phyloP scores from a whole-genome alignment of 331 rosid genomes.

The Malus hybrid region DNA sequence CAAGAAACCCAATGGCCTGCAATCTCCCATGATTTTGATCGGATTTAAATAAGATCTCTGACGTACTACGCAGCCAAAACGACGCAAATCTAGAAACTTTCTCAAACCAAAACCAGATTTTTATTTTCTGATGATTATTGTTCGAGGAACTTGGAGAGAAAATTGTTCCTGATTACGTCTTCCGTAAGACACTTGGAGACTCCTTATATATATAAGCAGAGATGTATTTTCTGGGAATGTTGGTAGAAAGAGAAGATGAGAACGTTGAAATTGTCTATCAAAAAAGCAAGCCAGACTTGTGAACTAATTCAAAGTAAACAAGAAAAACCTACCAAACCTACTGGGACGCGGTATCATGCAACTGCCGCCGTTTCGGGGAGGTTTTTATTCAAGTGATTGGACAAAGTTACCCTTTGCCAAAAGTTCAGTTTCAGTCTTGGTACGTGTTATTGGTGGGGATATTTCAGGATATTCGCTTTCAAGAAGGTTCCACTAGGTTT shows the following conservation, averaged over 20 bases:
- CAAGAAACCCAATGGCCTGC: conserved; percentile 81
- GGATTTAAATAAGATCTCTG: background rate
- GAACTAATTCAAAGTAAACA: background rate
- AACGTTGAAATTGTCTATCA: background rate
- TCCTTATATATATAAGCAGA: background rate
- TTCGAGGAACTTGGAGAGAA: background rate
- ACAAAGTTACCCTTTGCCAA: background rate
- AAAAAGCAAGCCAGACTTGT: background rate
- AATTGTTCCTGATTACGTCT: background rate
- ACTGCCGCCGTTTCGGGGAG: background rate
- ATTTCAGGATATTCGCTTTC: background rate
- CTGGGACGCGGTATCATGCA: background rate
- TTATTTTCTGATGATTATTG: background rate
- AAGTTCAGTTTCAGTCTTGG: background rate
- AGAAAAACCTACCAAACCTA: too few species aligned
- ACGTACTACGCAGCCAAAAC: background rate
- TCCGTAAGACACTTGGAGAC: background rate
- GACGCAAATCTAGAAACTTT: background rate
- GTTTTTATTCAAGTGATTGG: background rate
- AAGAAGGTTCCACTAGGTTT: background rate
- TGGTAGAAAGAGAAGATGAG: background rate
- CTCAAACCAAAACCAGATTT: too few species aligned
- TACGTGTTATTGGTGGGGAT: background rate
- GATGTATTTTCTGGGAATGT: background rate
- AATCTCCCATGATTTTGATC: conserved; percentile 27